Evolutionary conservation across 2,329 filamentous ascomycete genomes (phyloP), one percentile per base, ranked within the genome.

Genomic region (Daldinia sp.): DNA sequence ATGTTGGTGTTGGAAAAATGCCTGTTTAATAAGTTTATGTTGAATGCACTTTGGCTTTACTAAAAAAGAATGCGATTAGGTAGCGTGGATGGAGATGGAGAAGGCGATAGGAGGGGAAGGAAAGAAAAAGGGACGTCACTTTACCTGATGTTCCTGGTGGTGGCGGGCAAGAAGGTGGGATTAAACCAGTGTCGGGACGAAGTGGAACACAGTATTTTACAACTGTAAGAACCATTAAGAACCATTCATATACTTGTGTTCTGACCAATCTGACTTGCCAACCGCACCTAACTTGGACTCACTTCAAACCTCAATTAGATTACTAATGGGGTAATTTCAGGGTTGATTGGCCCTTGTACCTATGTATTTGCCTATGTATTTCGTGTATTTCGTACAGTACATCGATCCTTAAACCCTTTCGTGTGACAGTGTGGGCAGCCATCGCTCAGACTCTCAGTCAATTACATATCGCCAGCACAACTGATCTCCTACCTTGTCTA

Each of bases 391-490:
- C 35, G 59, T 71, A 67, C 46, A 46, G 56, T 69, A 67, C 57
- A 46, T 63, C 28, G 28, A 37, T 39, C 55, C 63, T 60, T 33
- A 41, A 63, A 67, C 67, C 30, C 39, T 62, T 35, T 60, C 42
- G 35, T 58, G 54, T 57, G 55, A 56, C 65, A 68, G 66, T 57
- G 69, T 61, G 57, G 51, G 54, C 53, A 65, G 46, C 64, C 64
- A 65, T 67, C 61, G 48, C 63, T 68, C 65, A 68, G 46, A 66
- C 61, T 42, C 63, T 68, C 65, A 68, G 46, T 73, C 72, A 73
- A 73, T 73, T 73, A 73, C 72, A 72, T 69, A 71, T 72, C 72
- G 70, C 72, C 72, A 73, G 70, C 70, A 72, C 69, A 66, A 70
- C 66, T 56, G 58, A 73, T 68, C 63, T 66, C 60, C 65, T 53